Base-by-base conservation (phyloP, 2,329 filamentous ascomycete genomes). In the Neonectria ditissima region DNA sequence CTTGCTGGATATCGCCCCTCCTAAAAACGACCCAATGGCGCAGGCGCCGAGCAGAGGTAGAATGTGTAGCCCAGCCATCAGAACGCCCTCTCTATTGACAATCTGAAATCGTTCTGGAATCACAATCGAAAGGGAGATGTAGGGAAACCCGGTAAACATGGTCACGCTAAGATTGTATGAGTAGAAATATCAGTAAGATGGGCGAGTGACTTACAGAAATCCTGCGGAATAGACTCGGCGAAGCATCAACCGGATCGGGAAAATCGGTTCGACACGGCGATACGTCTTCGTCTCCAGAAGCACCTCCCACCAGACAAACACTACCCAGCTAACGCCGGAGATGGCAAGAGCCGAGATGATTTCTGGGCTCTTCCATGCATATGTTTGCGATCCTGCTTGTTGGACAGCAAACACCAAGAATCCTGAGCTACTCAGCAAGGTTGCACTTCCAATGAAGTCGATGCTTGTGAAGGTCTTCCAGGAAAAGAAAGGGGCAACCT, bases 61-160 rank as follows among this genome's bases (percentile, higher is more conserved):
- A 6, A 89, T 79, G 47, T 87, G 84, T 4, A 89, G 73, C 5
- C 87, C 87, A 0, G 87, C 86, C 70, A 81, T 80, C 24, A 89
- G 78, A 0, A 85, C 80, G 32, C 76, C 81, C 52, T 88, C 81
- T 6, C 78, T 78, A 65, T 88, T 85, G 55, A 89, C 83, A 39
- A 89, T 84, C 64, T 90, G 87, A 53, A 89, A 87, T 7, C 86
- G 79, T 66, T 90, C 85, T 1, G 88, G 87, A 5, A 90, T 81
- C 32, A 84, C 81, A 59, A 89, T 83, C 13, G 86, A 82, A n/a
- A 88, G 80, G 5, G 85, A 79, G 22, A 90, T 83, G 64, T 88
- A 89, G 0, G 84, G 80, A 55, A 86, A 87, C 2, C 87, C 87
- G 0, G 84, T 84, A 18, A 89, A 78, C 16, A 89, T 76, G 2